phyloP scores from a whole-genome alignment of 306 rosid species.

The Cucumis hystrix region DNA sequence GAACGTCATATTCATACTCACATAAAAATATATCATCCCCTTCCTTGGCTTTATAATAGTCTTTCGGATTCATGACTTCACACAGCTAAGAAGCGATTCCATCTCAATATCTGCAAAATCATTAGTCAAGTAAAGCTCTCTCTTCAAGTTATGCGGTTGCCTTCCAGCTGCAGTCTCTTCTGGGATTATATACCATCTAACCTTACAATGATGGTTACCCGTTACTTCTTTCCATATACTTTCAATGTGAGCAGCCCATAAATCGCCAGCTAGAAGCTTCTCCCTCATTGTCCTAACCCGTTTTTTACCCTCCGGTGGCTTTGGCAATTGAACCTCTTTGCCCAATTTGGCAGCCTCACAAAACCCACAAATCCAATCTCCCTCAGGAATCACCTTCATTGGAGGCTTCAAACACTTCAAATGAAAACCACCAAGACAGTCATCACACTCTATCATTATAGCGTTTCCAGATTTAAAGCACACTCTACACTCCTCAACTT shows the following conservation, averaged over 20 bases:
- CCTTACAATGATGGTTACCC: slow-evolving; percentile 60
- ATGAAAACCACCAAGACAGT: slow-evolving; percentile 78
- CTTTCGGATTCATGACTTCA: slow-evolving; percentile 58
- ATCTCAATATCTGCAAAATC: slow-evolving; percentile 85
- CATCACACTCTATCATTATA: slow-evolving; percentile 85
- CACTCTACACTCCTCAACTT: slow-evolving; percentile 62
- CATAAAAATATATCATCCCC: slow-evolving; percentile 88
- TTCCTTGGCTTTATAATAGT: slow-evolving; percentile 52
- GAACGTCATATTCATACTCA: slow-evolving; percentile 82
- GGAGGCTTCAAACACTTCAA: slow-evolving; percentile 82
- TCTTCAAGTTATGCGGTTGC: slow-evolving; percentile 74
- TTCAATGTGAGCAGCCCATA: slow-evolving; percentile 78
- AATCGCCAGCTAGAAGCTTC: slow-evolving; percentile 68
- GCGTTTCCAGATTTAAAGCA: slow-evolving; percentile 46
- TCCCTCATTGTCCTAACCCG: slow-evolving; percentile 56
- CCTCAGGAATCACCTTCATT: slow-evolving; percentile 66
- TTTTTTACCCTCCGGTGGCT: slow-evolving; percentile 60
- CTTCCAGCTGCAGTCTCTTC: slow-evolving; percentile 84
- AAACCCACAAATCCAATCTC: slow-evolving; percentile 68
- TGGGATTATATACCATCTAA: slow-evolving; percentile 73
- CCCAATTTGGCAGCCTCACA: slow-evolving; percentile 68
- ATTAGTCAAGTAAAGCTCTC: slow-evolving; percentile 77
- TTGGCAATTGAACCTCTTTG: slow-evolving; percentile 29
- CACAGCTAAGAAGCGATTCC: slow-evolving; percentile 81
- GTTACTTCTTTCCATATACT: slow-evolving; percentile 76